phyloP scores from a whole-genome alignment of 139 green algal species.

The Chlamydomonas asymmetrica region DNA sequence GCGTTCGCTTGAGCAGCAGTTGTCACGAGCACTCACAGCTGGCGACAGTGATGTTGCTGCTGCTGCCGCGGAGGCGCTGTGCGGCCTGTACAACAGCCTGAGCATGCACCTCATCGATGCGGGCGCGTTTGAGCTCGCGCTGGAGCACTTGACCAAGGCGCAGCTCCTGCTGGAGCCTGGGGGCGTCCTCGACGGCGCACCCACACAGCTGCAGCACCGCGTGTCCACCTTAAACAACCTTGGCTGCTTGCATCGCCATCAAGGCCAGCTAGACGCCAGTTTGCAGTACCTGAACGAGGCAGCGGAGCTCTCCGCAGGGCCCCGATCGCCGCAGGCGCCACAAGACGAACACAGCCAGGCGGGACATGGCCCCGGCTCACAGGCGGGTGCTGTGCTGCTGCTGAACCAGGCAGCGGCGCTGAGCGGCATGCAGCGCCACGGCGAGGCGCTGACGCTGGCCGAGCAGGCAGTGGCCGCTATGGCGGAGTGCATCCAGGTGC shows the following conservation, averaged over 20 bases:
- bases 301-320: constrained; percentile 2
- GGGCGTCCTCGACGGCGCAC: constrained; percentile 10
- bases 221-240: constrained; percentile 36
- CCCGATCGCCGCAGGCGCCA: no score
- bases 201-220: no score
- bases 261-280: neutral
- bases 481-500: constrained; percentile 11
- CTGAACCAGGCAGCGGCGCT: constrained; percentile 32
- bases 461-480: constrained; percentile 7
- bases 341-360: no score
- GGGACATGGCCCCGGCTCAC: no score
- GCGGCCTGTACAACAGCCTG: constrained; percentile 25
- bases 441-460: neutral
- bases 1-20: no score
- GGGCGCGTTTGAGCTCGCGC: neutral
- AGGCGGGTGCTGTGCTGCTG: no score
- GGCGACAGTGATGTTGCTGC: no score
- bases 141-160: constrained; percentile 35
- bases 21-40: no score
- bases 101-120: constrained; percentile 23
- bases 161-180: constrained; percentile 18
- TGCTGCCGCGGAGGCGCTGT: constrained; percentile 7
- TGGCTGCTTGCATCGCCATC: constrained; percentile 26
- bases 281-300: constrained; percentile 22
- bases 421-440: constrained; percentile 16